A percentile compares a stretch with the other conserved stretches of the same genome.
Evolutionary conservation across 805 yeast genomes (phyloP).

Genomic region (Lipomyces yamanashiensis): DNA sequence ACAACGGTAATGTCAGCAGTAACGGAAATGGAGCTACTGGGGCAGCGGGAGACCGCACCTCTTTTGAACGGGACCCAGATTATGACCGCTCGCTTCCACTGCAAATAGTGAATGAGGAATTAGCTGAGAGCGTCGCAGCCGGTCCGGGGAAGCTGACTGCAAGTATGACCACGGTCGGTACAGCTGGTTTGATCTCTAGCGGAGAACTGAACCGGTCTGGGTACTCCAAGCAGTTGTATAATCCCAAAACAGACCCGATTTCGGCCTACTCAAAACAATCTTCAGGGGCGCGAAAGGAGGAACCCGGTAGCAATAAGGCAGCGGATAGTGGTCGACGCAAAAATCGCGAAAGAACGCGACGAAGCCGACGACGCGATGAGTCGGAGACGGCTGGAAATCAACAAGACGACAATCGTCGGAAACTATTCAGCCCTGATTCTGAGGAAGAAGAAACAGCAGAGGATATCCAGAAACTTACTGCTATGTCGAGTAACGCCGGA

Average conservation of each 20-base stretch:
- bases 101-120: background rate
- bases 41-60: background rate
- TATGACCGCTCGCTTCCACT: constrained; percentile 33
- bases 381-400: constrained; percentile 4
- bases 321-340: constrained; percentile 9
- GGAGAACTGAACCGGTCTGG: constrained; percentile 1
- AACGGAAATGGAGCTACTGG: background rate
- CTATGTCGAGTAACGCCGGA: background rate
- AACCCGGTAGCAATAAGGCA: background rate
- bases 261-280: constrained; percentile 19
- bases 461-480: background rate
- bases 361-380: constrained; percentile 15
- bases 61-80: constrained; percentile 29
- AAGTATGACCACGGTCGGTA: constrained; percentile 2
- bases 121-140: background rate
- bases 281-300: constrained; percentile 1
- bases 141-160: background rate
- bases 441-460: constrained; percentile 8
- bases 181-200: constrained; percentile 3
- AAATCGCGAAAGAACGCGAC: constrained; percentile 14
- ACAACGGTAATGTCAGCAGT: background rate
- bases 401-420: background rate
- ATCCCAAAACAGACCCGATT: constrained; percentile 31
- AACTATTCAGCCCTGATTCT: constrained; percentile 22
- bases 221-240: constrained; percentile 26